Evolutionary conservation across 345 rosid species (phyloP).

Genomic region (Geranium rotundifolium): DNA sequence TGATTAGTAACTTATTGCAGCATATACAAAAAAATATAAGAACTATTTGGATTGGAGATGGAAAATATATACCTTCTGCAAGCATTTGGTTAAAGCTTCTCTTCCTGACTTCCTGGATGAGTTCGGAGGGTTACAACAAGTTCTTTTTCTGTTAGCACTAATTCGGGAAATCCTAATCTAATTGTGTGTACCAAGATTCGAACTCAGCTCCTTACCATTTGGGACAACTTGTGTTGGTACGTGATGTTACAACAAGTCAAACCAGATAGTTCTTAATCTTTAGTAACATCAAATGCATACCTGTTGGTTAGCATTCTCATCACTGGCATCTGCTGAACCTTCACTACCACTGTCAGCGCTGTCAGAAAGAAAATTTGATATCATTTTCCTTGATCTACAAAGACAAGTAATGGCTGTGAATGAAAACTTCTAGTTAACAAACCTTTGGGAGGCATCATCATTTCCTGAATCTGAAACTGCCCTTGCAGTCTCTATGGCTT

Average conservation of each 20-base stretch:
- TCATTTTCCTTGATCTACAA: not conserved
- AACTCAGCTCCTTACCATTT: no score
- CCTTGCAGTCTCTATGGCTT: slow-evolving; percentile 49
- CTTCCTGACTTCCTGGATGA: slow-evolving; percentile 11
- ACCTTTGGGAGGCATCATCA: slow-evolving; percentile 83
- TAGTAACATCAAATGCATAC: slow-evolving; percentile 18
- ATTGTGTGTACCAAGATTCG: no score
- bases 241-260: not conserved
- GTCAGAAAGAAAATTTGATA: slow-evolving; percentile 18
- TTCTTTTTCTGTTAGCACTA: no score
- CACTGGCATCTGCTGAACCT: slow-evolving; percentile 82
- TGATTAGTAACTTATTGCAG: slow-evolving; percentile 11
- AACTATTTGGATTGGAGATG: slow-evolving; percentile 2
- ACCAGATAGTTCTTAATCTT: not conserved
- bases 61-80: slow-evolving; percentile 49
- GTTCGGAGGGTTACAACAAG: no score
- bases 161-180: no score
- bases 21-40: not conserved
- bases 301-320: slow-evolving; percentile 57
- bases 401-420: not conserved
- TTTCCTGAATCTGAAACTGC: slow-evolving; percentile 82
- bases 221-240: no score
- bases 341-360: slow-evolving; percentile 85
- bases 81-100: slow-evolving; percentile 76
- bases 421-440: not conserved